These are phyloP conservation scores for Phyllachora maydis DNA, from an alignment of 2,329 filamentous ascomycete genomes.

Conservation along the genomic window DNA sequence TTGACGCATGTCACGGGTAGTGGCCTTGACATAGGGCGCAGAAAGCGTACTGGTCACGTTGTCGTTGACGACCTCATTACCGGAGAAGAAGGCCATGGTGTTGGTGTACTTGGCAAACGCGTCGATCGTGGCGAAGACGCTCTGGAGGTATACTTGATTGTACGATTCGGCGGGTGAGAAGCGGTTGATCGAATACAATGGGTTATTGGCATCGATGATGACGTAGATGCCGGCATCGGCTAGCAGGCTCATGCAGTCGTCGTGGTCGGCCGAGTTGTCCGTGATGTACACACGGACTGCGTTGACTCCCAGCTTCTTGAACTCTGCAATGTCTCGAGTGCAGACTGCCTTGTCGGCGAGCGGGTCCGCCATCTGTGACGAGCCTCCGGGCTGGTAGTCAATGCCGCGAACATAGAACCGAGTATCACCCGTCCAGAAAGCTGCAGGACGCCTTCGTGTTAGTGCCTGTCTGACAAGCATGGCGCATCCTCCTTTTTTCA, in stretches of 20 bases:
- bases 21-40: slow-evolving; percentile 59
- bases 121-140: slow-evolving; percentile 75
- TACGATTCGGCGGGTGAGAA: slow-evolving; percentile 53
- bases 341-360: slow-evolving; percentile 52
- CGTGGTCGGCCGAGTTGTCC: slow-evolving; percentile 67
- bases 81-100: slow-evolving; percentile 70
- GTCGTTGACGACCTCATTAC: slow-evolving; percentile 64
- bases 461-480: slow-evolving; percentile 6
- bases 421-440: slow-evolving; percentile 29
- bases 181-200: slow-evolving; percentile 74
- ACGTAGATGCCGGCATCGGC: slow-evolving; percentile 80
- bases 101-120: slow-evolving; percentile 68
- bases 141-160: slow-evolving; percentile 68
- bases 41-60: slow-evolving; percentile 36
- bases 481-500: background rate
- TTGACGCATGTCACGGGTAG: slow-evolving; percentile 56
- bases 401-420: slow-evolving; percentile 40
- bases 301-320: slow-evolving; percentile 76
- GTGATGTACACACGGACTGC: slow-evolving; percentile 83
- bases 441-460: slow-evolving; percentile 11
- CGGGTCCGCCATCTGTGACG: slow-evolving; percentile 41
- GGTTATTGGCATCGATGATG: slow-evolving; percentile 79
- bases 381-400: slow-evolving; percentile 42
- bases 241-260: slow-evolving; percentile 66
- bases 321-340: slow-evolving; percentile 60